Percentiles rank a stretch among this genome's conserved stretches.
Conservation (phyloP, 768 basidiomycete species). For the Mycena kentingensis region DNA sequence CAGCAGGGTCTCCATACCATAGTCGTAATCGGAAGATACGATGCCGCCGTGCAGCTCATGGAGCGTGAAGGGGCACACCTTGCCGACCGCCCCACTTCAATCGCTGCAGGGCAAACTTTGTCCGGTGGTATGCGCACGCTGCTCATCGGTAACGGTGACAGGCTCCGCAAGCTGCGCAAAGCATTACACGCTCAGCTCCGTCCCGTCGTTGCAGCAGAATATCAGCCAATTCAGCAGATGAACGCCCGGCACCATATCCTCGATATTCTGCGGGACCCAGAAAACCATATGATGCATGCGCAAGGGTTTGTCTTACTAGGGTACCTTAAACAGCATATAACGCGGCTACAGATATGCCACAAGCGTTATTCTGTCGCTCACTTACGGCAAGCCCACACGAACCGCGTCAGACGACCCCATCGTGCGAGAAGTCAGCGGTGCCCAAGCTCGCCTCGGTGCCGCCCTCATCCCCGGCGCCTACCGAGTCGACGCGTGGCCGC, state of each 20-base stretch:
- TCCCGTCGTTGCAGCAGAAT: constrained; percentile 50
- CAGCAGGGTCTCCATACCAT: constrained; percentile 48
- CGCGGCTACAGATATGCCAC: constrained; percentile 44
- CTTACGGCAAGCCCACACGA: constrained; percentile 47
- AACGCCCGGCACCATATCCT: constrained; percentile 45
- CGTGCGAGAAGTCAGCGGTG: constrained; percentile 47
- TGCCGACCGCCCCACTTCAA: constrained; percentile 56
- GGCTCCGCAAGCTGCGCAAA: constrained; percentile 61
- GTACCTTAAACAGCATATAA: not conserved
- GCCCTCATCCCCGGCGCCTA: constrained; percentile 47
- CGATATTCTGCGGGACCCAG: constrained; percentile 44
- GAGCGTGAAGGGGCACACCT: constrained; percentile 61
- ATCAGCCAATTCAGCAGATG: constrained; percentile 51
- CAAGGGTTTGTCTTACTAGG: constrained; percentile 38
- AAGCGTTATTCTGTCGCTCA: constrained; percentile 51
- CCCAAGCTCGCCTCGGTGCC: constrained; percentile 47
- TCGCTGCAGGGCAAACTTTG: constrained; percentile 61
- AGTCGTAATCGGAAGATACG: constrained; percentile 50
- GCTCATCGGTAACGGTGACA: constrained; percentile 56
- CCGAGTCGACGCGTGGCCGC: constrained; percentile 50
- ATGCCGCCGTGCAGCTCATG: constrained; percentile 67
- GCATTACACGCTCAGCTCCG: constrained; percentile 62
- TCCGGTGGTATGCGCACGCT: constrained; percentile 61
- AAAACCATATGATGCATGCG: constrained; percentile 55
- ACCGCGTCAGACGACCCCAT: constrained; percentile 47